Percentiles rank a stretch among this genome's conserved stretches.
Evolutionary conservation across 2,329 filamentous ascomycete genomes (phyloP).

Genomic region (Coniella lustricola): DNA sequence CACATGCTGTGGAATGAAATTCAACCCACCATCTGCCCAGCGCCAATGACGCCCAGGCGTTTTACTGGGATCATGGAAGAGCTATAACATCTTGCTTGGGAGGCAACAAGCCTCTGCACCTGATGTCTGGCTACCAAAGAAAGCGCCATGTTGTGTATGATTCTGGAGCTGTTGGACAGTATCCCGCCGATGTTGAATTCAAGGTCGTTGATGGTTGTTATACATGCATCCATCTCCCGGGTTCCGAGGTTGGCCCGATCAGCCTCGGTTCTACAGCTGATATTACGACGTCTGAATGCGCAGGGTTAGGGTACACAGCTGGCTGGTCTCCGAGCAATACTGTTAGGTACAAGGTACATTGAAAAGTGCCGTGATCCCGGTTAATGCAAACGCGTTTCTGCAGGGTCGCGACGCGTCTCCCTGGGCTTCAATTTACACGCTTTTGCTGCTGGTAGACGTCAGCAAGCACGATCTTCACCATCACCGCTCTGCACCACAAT

Average conservation of each 20-base stretch:
- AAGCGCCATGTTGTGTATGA: slow-evolving; percentile 29
- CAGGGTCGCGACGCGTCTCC: slow-evolving; percentile 12
- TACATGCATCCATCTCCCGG: neutral
- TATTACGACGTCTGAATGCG: neutral
- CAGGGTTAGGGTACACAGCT: slow-evolving; percentile 1
- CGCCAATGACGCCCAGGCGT: slow-evolving; percentile 83
- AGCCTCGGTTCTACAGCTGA: slow-evolving; percentile 5
- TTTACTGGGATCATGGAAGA: slow-evolving; percentile 70
- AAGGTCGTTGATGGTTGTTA: neutral
- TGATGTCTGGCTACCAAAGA: slow-evolving; percentile 32
- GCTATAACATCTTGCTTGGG: slow-evolving; percentile 58
- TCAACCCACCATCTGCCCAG: slow-evolving; percentile 80
- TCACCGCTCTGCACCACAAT: neutral
- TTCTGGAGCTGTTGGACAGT: slow-evolving; percentile 2
- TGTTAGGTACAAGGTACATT: too few species aligned
- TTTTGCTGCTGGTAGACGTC: neutral
- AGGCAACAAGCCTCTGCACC: slow-evolving; percentile 27
- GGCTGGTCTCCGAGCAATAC: too few species aligned
- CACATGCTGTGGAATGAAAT: slow-evolving; percentile 27
- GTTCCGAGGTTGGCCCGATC: slow-evolving; percentile 7
- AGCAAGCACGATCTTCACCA: neutral
- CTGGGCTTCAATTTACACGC: slow-evolving; percentile 12
- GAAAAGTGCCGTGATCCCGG: too few species aligned
- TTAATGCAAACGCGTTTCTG: slow-evolving; percentile 7
- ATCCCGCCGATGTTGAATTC: neutral